phyloP scores from a whole-genome alignment of 257 asterid species.

The Capsicum rhomboideum region DNA sequence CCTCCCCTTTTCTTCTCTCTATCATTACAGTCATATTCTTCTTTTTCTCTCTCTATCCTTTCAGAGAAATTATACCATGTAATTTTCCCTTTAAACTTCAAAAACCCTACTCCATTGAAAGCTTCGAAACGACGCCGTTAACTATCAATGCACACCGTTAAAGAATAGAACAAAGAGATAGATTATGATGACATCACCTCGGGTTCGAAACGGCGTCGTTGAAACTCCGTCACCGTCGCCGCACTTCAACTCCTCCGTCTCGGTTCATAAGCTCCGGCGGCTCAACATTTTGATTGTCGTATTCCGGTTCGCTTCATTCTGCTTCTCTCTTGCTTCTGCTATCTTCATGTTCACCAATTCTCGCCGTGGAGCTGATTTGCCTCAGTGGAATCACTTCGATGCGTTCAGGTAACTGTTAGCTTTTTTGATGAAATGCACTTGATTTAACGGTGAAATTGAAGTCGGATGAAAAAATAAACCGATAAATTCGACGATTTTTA shows the following conservation, averaged over 20 bases:
- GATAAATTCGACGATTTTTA: too few relatives aligned
- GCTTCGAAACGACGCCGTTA: not conserved
- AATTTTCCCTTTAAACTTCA: not conserved
- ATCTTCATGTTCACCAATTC: constrained; percentile 36
- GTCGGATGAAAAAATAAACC: too few relatives aligned
- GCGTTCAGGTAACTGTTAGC: constrained; percentile 18
- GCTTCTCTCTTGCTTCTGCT: constrained; percentile 45
- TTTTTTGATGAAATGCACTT: too few relatives aligned
- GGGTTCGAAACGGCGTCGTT: constrained; percentile 22
- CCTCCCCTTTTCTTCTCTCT: not conserved
- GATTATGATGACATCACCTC: constrained; percentile 22
- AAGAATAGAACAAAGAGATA: too few relatives aligned
- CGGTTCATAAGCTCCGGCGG: constrained; percentile 37
- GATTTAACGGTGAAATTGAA: too few relatives aligned
- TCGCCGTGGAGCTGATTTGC: constrained; percentile 18
- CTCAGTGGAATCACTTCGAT: constrained; percentile 33
- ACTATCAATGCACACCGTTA: too few relatives aligned
- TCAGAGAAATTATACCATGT: constrained; percentile 16
- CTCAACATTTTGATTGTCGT: constrained; percentile 23
- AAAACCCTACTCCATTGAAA: constrained; percentile 9
- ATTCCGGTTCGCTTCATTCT: constrained; percentile 33
- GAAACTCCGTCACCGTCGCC: constrained; percentile 35
- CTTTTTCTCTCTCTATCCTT: not conserved
- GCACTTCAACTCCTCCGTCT: constrained; percentile 37
- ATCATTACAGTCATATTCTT: not conserved